phyloP scores from a whole-genome alignment of 495 filamentous ascomycete genomes.

The Ascobolus immersus region DNA sequence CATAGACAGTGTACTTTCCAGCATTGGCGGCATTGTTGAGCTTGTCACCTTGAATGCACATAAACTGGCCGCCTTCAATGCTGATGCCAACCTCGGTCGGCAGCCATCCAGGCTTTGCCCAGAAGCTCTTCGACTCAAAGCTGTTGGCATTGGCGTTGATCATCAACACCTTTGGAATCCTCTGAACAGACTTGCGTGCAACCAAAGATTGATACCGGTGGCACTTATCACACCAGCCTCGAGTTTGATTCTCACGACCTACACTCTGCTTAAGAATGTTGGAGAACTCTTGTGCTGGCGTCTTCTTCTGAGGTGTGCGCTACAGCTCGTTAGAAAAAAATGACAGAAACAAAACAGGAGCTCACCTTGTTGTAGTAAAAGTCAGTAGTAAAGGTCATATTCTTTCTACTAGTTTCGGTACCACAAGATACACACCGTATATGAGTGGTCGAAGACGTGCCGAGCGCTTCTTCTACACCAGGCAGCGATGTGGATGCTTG shows the following conservation, averaged over 20 bases:
- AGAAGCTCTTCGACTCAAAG: slow-evolving; percentile 47
- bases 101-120: slow-evolving; percentile 70
- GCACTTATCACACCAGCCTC: slow-evolving; percentile 79
- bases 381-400: no score
- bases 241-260: slow-evolving; percentile 50
- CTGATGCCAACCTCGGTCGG: slow-evolving; percentile 79
- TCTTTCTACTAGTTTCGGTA: no score
- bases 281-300: slow-evolving; percentile 29
- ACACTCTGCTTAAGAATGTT: slow-evolving; percentile 67
- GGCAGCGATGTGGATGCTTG: no score
- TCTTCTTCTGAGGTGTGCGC: slow-evolving; percentile 3
- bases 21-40: slow-evolving; percentile 35
- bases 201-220: slow-evolving; percentile 59
- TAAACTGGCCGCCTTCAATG: slow-evolving; percentile 51
- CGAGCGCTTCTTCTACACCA: no score
- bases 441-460: no score
- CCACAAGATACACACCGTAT: no score
- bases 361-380: no score
- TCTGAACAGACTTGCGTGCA: slow-evolving; percentile 52
- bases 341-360: no score
- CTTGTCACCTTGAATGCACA: slow-evolving; percentile 76
- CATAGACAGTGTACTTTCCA: slow-evolving; percentile 44
- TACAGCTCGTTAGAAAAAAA: slow-evolving; percentile 7
- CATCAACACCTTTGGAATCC: slow-evolving; percentile 55
- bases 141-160: slow-evolving; percentile 55